Percentiles rank a stretch among this genome's conserved stretches.
phyloP scores from a whole-genome alignment of 495 filamentous ascomycete species.

The Lasiosphaeris hirsuta region DNA sequence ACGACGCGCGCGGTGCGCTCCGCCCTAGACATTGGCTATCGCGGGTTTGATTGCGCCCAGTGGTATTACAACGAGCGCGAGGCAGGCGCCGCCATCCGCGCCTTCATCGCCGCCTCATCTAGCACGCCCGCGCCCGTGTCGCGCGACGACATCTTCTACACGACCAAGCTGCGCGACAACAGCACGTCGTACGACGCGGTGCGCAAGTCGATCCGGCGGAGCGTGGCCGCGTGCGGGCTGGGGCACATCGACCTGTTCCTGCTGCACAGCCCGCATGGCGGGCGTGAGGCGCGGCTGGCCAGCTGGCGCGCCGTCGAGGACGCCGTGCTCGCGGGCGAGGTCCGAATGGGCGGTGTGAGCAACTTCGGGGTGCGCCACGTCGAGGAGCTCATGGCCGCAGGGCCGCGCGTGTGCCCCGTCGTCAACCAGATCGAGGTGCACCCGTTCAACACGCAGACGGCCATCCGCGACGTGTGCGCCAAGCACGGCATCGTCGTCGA shows the following conservation, averaged over 20 bases:
- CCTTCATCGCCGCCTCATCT: slow-evolving; percentile 40
- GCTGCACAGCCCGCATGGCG: slow-evolving; percentile 64
- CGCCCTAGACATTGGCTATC: slow-evolving; percentile 48
- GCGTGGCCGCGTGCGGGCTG: slow-evolving; percentile 51
- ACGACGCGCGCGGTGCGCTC: slow-evolving; percentile 44
- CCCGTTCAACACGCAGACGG: slow-evolving; percentile 61
- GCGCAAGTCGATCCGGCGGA: slow-evolving; percentile 52
- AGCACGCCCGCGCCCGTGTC: slow-evolving; percentile 46
- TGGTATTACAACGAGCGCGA: slow-evolving; percentile 62
- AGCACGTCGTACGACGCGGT: slow-evolving; percentile 53
- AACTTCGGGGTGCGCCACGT: slow-evolving; percentile 68
- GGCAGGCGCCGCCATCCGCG: slow-evolving; percentile 54
- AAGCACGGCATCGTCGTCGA: slow-evolving; percentile 56
- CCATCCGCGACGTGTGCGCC: slow-evolving; percentile 54
- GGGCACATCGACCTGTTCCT: slow-evolving; percentile 72
- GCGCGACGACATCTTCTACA: slow-evolving; percentile 65
- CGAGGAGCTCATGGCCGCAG: slow-evolving; percentile 57
- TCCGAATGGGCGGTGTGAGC: slow-evolving; percentile 60
- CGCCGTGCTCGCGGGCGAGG: slow-evolving; percentile 56
- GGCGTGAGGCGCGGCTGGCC: slow-evolving; percentile 53
- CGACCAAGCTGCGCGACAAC: slow-evolving; percentile 61
- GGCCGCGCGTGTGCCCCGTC: slow-evolving; percentile 48
- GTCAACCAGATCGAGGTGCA: slow-evolving; percentile 72
- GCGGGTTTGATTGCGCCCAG: slow-evolving; percentile 59
- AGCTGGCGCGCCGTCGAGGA: slow-evolving; percentile 66